Base-by-base conservation (phyloP, 768 basidiomycete species). In the Tricholoma bakamatsutake region DNA sequence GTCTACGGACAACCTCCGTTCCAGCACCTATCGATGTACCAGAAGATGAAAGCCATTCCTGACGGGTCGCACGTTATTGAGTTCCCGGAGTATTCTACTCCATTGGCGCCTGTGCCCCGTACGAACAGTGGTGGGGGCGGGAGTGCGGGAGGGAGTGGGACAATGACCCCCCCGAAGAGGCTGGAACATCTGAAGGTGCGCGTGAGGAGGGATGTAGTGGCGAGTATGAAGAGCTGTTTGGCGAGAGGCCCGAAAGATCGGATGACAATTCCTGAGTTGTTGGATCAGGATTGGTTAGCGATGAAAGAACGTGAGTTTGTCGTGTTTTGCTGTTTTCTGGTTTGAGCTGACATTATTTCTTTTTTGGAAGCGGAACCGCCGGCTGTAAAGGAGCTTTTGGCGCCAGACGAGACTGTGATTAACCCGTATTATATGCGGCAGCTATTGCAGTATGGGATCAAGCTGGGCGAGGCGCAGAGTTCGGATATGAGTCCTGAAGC, bases 31-130 rank as follows among this genome's bases (percentile, higher is more conserved):
- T 81, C 83, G 4, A 79, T 94, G 35, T 83, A 82, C 49, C 87
- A 90, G 64, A 98, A 97, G 75, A 94, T 98, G 90, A 87, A 87
- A 61, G 90, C 90, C 7, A 99, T 99, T 62, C 91, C 93, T 9
- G 88, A 95, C 69, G 72, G 80, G 10, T 71, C 75, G 1, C 79
- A 93, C 62, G 70, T 77, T 21, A 97, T 99, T 64, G 81, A 86
- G n/a, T 98, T 87, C 66, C 90, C 92, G 1, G 83, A 85, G 42
- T 79, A 80, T 59, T 76, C 88, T 3, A 69, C 76, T 4, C 88
- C 87, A 4, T 72, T 72, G 11, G 67, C 79, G 11, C 76, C 80
- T 8, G 63, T 74, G 31, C 68, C 72, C 24, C 64, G 68, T 27
- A 65, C 59, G 39, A 67, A 67, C 24, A 64, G 56, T 12, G 11